phyloP scores from a whole-genome alignment of 352 stramenopile species.

The Achlya hypogyna region DNA sequence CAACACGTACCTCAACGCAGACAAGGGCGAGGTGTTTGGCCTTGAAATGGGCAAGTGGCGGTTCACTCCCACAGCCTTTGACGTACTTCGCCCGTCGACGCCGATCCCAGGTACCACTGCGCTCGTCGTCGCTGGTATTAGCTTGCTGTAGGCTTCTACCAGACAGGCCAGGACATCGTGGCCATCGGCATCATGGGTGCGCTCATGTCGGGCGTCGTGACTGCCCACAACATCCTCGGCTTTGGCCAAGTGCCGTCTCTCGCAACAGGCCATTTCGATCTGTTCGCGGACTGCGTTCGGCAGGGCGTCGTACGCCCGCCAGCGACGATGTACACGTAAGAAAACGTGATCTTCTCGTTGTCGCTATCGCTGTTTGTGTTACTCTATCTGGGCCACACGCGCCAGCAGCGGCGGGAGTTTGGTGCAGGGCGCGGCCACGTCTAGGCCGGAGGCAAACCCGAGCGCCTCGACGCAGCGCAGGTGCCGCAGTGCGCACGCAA shows the following conservation, averaged over 20 bases:
- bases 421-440: not conserved
- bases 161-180: slow-evolving; percentile 1
- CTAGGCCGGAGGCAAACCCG: not conserved
- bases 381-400: too few relatives aligned
- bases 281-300: not conserved
- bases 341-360: not conserved
- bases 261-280: not conserved
- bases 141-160: not conserved
- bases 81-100: not conserved
- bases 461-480: not conserved
- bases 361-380: too few relatives aligned
- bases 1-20: slow-evolving; percentile 3
- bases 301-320: not conserved
- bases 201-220: slow-evolving; percentile 5
- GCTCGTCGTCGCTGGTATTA: not conserved
- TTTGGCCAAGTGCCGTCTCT: not conserved
- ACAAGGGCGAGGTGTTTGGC: not conserved
- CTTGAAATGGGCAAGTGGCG: slow-evolving; percentile 7
- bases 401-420: not conserved
- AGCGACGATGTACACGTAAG: not conserved
- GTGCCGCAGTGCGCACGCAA: not conserved
- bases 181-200: not conserved
- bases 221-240: not conserved
- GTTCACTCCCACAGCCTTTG: not conserved
- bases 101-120: not conserved